Percentiles rank a stretch among this genome's conserved stretches.
These are phyloP conservation scores for Torulaspora gathmanii DNA, from an alignment of 805 yeast species.

Conservation along the genomic window DNA sequence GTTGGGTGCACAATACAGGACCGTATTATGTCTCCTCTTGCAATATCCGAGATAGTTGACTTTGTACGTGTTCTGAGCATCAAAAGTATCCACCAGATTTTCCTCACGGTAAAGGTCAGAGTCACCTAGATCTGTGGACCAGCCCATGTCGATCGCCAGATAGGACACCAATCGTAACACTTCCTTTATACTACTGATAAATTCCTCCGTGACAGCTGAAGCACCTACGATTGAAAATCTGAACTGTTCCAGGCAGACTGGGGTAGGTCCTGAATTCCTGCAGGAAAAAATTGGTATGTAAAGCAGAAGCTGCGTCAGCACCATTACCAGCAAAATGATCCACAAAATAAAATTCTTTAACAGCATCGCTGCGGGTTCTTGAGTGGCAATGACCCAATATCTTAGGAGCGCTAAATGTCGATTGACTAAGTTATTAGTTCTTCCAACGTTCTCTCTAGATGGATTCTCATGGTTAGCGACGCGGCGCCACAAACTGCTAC, in stretches of 20 bases:
- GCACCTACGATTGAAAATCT: conserved; percentile 21
- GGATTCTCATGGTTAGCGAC: not conserved
- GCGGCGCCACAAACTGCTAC: conserved; percentile 6
- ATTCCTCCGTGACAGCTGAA: conserved; percentile 22
- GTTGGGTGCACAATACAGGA: conserved; percentile 23
- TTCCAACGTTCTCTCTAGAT: not conserved
- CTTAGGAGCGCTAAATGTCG: no score
- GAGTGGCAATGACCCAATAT: no score
- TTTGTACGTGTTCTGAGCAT: conserved; percentile 19
- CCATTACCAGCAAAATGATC: conserved; percentile 15
- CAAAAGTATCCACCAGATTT: conserved; percentile 28
- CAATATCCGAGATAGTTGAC: conserved; percentile 32
- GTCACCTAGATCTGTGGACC: conserved; percentile 17
- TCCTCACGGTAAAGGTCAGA: conserved; percentile 25
- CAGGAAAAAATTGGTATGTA: conserved; percentile 30
- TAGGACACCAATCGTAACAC: conserved; percentile 29
- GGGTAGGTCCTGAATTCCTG: conserved; percentile 12
- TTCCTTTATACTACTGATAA: conserved; percentile 26
- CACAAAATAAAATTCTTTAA: conserved; percentile 20
- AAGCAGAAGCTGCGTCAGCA: conserved; percentile 19
- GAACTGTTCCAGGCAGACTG: conserved; percentile 31
- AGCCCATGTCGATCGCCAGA: conserved; percentile 30
- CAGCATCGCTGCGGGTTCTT: conserved; percentile 5
- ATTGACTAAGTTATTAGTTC: no score
- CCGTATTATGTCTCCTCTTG: conserved; percentile 15